Base-by-base conservation (phyloP, 495 filamentous ascomycete species). In the Eremomyces bilateralis region DNA sequence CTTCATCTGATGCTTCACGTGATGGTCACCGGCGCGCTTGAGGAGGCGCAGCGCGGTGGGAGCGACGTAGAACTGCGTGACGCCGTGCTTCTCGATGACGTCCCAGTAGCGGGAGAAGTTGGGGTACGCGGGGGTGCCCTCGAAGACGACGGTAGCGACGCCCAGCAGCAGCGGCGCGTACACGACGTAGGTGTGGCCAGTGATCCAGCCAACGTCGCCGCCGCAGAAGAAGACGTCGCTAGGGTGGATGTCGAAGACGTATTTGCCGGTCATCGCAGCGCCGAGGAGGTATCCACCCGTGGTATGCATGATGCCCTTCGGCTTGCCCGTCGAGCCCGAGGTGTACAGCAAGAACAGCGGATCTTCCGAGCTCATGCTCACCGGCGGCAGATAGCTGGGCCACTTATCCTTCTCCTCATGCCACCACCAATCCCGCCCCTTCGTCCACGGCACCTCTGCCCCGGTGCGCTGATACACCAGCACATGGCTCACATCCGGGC, bases 101-200 rank as follows among this genome's bases (percentile, higher is more conserved):
- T 94, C 83, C 88, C 88, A 99, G 63, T 95, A 99, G 40, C 90
- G 70, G 15, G 85, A 92, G 69, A 93, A 95, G 62, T 88, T 73
- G 41, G 88, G 88, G 54, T 95, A 95, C 16, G 88, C 84, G 2
- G 88, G 88, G 12, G 88, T 97, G 45, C 90, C 90, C 61, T 99
- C 88, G 42, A 95, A 99, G n/a, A 99, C 85, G 17, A 99, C 80
- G 2, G 88, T 95, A 17, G 85, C 67, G 41, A 91, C 73, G 60
- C 88, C 88, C 27, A 95, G 66, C 3, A 99, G 63, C 29, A 99
- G 65, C 36, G 88, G 88, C 8, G 88, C 81, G 49, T 99, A 99
- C 20, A 99, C 85, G 33, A 93, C 88, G 49, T 99, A 99, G 31
- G 88, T 93, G 59, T 99, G 88, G n/a, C 88, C 88, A 30, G 90